Base-by-base conservation (phyloP, 306 rosid species). In the Trifolium subterraneum region DNA sequence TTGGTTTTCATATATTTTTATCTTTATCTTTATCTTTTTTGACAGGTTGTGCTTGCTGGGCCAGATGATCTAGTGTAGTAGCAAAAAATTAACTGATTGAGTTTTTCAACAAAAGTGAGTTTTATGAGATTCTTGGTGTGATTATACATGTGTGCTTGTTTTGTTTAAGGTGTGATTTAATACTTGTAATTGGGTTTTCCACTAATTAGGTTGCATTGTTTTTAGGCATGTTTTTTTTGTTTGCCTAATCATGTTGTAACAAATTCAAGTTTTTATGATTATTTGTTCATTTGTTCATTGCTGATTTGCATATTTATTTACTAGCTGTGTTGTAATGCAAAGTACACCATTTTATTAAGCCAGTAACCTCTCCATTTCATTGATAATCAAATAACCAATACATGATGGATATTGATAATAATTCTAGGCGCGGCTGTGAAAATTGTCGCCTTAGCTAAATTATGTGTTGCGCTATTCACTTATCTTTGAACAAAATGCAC, bases 11-110 rank as follows among this genome's bases (percentile, higher is more conserved):
- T 72, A 67, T 76, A 67, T 70, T 45, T 45, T 65, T 18, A 15
- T 47, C 64, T 80, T 69, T 59, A 33, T 16, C 35, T 70, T 80
- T 68, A 5, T 9, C 0, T 18, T 51, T 68, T 62, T 14, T 81
- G 78, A 36, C 91, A 93, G 97, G 97, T 91, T 8, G 89, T 88
- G 90, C 91, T 93, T 82, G 98, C 87, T 44, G 97, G 97, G 35
- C 96, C 98, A 51, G 97, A 91, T 75, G 98, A 93, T 79, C 85
- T 87, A 81, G 91, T 91, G 70, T 93, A 93, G 89, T 71, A 77
- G 82, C 31, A 76, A 79, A 76, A 79, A 78, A 39, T 77, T 78
- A 73, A 84, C 81, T 75, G 83, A 88, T 83, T 22, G 74, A 85
- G 75, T 51, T 77, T 82, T 27, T 78, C 74, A 61, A 23, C 74